Evolutionary conservation across 2,329 filamentous ascomycete species (phyloP).

Genomic region (Xenosphaeropsis pyriputrescens): DNA sequence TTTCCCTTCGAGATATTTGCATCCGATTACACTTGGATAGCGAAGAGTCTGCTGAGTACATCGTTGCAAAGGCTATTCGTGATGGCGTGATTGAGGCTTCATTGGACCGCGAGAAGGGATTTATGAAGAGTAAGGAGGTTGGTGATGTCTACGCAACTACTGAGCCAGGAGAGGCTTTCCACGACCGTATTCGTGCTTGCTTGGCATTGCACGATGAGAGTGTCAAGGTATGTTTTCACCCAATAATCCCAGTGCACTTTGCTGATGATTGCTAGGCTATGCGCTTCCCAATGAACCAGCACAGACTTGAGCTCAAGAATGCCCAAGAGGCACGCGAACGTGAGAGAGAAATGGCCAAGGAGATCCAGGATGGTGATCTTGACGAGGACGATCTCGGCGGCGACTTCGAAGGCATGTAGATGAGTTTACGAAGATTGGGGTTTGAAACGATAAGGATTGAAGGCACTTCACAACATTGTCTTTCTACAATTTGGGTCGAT

Average conservation of each 20-base stretch:
- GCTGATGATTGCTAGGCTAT: constrained; percentile 53
- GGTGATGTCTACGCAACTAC: constrained; percentile 92
- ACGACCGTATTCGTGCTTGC: constrained; percentile 88
- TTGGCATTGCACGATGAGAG: constrained; percentile 91
- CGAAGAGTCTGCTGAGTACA: constrained; percentile 97
- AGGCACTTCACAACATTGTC: constrained; percentile 16
- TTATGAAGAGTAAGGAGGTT: constrained; percentile 97
- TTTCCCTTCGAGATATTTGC: constrained; percentile 93
- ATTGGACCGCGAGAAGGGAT: constrained; percentile 84
- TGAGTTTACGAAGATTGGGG: constrained; percentile 4
- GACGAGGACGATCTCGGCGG: constrained; percentile 93
- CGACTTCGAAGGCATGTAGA: constrained; percentile 90
- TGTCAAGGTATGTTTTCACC: constrained; percentile 58
- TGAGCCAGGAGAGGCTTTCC: constrained; percentile 93
- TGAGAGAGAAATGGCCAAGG: constrained; percentile 93
- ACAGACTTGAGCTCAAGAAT: constrained; percentile 92
- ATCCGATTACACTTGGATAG: constrained; percentile 85
- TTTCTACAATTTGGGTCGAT: constrained; percentile 9
- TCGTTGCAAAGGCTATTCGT: constrained; percentile 94
- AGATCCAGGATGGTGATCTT: constrained; percentile 94
- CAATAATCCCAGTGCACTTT: background rate
- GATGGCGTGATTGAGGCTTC: constrained; percentile 96
- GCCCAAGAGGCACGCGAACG: constrained; percentile 95
- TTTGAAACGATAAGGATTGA: constrained; percentile 7
- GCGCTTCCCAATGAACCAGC: constrained; percentile 99